Conservation (phyloP, 305 asterid genomes). For the Striga hermonthica region DNA sequence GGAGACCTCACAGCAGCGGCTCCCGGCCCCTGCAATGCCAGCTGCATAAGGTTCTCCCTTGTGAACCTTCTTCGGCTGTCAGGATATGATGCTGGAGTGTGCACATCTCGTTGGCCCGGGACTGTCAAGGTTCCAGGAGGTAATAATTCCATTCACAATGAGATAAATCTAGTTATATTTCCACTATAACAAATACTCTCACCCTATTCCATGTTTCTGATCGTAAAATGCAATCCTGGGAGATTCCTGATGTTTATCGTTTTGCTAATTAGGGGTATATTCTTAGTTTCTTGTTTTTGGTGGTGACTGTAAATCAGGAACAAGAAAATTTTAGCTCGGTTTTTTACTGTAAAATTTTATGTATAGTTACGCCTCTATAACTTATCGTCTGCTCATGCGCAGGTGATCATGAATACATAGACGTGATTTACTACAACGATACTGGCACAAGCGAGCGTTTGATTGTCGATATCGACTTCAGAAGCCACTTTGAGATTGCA, state of each 20-base stretch:
- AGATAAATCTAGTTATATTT: no score
- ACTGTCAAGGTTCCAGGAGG: conserved; percentile 75
- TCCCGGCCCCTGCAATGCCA: conserved; percentile 58
- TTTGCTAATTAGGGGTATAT: no score
- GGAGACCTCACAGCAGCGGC: conserved; percentile 44
- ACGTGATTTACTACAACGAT: conserved; percentile 41
- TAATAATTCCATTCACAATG: conserved; percentile 25
- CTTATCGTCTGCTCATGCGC: conserved; percentile 21
- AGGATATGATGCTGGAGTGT: conserved; percentile 73
- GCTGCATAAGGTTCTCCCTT: conserved; percentile 61
- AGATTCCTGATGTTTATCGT: no score
- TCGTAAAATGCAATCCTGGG: no score
- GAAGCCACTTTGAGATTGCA: conserved; percentile 79
- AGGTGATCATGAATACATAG: conserved; percentile 77
- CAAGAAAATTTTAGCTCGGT: no score
- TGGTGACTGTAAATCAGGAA: no score
- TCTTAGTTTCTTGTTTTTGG: no score
- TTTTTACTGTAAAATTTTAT: not conserved
- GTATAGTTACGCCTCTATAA: not conserved
- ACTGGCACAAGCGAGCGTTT: conserved; percentile 44
- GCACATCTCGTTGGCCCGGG: conserved; percentile 68
- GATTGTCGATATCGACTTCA: conserved; percentile 61
- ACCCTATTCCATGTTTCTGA: no score
- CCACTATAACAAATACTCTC: no score
- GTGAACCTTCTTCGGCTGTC: conserved; percentile 59